phyloP scores from a whole-genome alignment of 192 early-diverging fungal species.

The Jimgerdemannia flammicorona region DNA sequence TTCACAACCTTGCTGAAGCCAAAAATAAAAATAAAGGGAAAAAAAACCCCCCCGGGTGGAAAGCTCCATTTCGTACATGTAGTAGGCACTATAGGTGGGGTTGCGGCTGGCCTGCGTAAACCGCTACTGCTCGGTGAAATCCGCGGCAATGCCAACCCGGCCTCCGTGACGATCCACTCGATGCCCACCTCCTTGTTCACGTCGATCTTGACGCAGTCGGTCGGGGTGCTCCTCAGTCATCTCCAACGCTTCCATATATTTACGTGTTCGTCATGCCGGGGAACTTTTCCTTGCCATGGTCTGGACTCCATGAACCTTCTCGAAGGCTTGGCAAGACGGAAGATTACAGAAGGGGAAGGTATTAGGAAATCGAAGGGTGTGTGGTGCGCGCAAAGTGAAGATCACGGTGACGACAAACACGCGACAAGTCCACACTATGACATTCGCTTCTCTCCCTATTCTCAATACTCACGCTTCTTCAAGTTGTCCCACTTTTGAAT shows the following conservation, averaged over 20 bases:
- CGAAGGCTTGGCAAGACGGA: constrained; percentile 62
- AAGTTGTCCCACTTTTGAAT: constrained; percentile 58
- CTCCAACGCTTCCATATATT: no score
- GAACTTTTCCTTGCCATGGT: no score
- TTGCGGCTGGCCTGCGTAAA: constrained; percentile 51
- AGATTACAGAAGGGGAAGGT: constrained; percentile 30
- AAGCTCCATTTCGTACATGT: constrained; percentile 49
- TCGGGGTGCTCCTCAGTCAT: no score
- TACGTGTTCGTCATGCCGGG: no score
- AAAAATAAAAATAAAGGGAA: no score
- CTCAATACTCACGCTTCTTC: constrained; percentile 55
- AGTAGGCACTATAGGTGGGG: constrained; percentile 56
- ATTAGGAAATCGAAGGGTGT: background rate
- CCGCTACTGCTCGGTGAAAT: no score
- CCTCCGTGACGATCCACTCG: no score
- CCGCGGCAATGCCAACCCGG: no score
- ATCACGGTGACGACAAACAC: background rate
- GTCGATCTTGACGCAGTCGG: no score
- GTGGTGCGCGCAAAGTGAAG: background rate
- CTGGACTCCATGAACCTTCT: constrained; percentile 50
- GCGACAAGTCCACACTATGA: background rate
- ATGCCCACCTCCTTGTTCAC: no score
- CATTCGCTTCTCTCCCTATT: background rate
- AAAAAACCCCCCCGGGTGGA: background rate
- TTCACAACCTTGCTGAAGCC: no score